Percentiles rank a stretch among this genome's conserved stretches.
Conservation (phyloP, 345 rosid genomes). For the Syzygium grande region DNA sequence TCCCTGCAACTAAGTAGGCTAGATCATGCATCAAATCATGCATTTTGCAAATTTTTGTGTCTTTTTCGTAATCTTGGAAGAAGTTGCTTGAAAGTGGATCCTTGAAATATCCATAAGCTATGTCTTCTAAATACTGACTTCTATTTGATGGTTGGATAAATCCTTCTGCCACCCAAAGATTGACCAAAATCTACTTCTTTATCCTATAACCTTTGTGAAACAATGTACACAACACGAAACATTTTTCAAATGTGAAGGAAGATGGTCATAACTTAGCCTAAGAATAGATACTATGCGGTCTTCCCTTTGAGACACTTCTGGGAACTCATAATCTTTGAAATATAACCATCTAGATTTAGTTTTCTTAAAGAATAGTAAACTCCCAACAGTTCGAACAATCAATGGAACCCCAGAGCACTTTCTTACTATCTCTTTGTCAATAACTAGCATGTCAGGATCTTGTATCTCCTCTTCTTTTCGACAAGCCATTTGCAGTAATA, state of each 20-base stretch:
- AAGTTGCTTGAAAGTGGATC: slow-evolving; percentile 11
- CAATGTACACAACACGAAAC: slow-evolving; percentile 12
- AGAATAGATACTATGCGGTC: no score
- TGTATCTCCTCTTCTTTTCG: no score
- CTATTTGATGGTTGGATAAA: slow-evolving; percentile 2
- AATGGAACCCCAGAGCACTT: no score
- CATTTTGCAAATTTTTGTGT: slow-evolving; percentile 7
- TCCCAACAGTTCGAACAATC: no score
- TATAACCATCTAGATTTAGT: no score
- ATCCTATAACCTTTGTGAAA: slow-evolving; percentile 14
- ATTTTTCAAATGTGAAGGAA: slow-evolving; percentile 17
- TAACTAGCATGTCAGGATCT: no score
- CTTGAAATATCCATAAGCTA: slow-evolving; percentile 10
- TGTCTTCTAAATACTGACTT: neutral
- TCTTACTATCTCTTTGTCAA: no score
- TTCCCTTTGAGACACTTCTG: no score
- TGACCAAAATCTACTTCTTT: slow-evolving; percentile 2
- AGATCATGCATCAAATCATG: slow-evolving; percentile 36
- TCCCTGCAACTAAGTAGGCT: slow-evolving; percentile 9
- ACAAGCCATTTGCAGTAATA: no score
- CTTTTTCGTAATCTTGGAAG: slow-evolving; percentile 9
- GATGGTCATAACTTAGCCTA: no score
- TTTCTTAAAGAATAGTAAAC: no score
- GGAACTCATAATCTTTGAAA: no score
- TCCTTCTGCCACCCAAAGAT: slow-evolving; percentile 16